phyloP scores from a whole-genome alignment of 2,329 filamentous ascomycete genomes.

The Penicillium brasilianum region DNA sequence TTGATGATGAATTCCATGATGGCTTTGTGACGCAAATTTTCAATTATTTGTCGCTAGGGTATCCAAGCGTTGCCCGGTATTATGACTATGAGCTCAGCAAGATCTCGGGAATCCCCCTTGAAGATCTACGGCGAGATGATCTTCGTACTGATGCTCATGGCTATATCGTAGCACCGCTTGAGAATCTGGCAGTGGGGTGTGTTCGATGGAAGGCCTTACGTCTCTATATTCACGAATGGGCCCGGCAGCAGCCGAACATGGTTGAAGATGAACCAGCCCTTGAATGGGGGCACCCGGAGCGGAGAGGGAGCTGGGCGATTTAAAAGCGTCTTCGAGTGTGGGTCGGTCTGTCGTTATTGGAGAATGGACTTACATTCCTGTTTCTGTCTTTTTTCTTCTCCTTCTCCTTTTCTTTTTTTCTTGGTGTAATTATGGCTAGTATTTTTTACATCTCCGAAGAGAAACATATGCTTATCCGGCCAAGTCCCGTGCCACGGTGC shows the following conservation, averaged over 20 bases:
- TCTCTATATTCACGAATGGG: slow-evolving; percentile 87
- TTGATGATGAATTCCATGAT: slow-evolving; percentile 75
- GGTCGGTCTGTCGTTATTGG: background rate
- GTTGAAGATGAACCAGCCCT: slow-evolving; percentile 59
- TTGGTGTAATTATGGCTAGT: background rate
- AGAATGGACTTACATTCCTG: background rate
- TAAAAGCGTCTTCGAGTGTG: slow-evolving; percentile 38
- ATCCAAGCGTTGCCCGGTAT: slow-evolving; percentile 79
- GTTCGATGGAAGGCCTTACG: slow-evolving; percentile 83
- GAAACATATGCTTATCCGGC: background rate
- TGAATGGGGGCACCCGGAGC: slow-evolving; percentile 67
- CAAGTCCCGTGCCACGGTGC: background rate
- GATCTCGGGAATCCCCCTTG: slow-evolving; percentile 72
- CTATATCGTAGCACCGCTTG: slow-evolving; percentile 65
- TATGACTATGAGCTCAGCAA: slow-evolving; percentile 86
- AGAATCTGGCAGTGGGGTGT: slow-evolving; percentile 60
- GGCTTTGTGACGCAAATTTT: slow-evolving; percentile 92
- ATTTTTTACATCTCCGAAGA: background rate
- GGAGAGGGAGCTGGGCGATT: slow-evolving; percentile 72
- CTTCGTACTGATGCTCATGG: slow-evolving; percentile 68
- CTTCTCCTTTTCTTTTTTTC: background rate
- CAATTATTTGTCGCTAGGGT: slow-evolving; percentile 93
- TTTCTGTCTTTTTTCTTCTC: background rate
- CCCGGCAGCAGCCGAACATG: slow-evolving; percentile 79
- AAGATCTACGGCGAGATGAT: slow-evolving; percentile 75